phyloP scores from a whole-genome alignment of 2,329 filamentous ascomycete genomes.

The Monilinia polystroma region DNA sequence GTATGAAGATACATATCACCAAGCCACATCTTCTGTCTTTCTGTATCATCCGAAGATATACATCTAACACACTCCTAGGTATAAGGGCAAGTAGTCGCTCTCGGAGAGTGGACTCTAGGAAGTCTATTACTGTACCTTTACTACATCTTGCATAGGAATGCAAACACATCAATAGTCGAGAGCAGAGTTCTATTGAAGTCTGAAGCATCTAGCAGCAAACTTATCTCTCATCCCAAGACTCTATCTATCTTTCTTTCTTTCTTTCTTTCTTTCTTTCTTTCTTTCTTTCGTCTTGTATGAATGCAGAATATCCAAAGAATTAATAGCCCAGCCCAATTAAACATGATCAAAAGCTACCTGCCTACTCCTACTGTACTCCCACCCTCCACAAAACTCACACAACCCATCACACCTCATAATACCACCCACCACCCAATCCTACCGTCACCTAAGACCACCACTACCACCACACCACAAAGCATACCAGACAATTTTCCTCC shows the following conservation, averaged over 20 bases:
- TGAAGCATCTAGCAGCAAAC: neutral
- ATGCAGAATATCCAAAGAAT: too few relatives aligned
- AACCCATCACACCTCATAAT: neutral
- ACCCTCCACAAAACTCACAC: too few relatives aligned
- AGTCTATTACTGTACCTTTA: too few relatives aligned
- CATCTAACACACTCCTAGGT: neutral
- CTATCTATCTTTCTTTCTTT: too few relatives aligned
- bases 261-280: too few relatives aligned
- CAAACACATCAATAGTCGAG: neutral
- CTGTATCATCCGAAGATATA: neutral
- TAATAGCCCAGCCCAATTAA: neutral
- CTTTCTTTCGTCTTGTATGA: too few relatives aligned
- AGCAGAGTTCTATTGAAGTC: neutral
- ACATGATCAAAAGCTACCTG: neutral
- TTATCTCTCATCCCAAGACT: too few relatives aligned
- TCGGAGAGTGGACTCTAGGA: too few relatives aligned
- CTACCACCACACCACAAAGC: too few relatives aligned
- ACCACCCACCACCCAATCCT: too few relatives aligned
- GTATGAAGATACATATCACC: slow-evolving; percentile 1
- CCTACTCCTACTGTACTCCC: neutral
- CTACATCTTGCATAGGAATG: neutral
- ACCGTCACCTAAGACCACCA: too few relatives aligned
- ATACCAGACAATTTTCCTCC: neutral
- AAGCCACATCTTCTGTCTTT: neutral
- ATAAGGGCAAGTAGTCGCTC: too few relatives aligned